phyloP scores from a whole-genome alignment of 768 basidiomycete species.

The Boletus eberwhitei region DNA sequence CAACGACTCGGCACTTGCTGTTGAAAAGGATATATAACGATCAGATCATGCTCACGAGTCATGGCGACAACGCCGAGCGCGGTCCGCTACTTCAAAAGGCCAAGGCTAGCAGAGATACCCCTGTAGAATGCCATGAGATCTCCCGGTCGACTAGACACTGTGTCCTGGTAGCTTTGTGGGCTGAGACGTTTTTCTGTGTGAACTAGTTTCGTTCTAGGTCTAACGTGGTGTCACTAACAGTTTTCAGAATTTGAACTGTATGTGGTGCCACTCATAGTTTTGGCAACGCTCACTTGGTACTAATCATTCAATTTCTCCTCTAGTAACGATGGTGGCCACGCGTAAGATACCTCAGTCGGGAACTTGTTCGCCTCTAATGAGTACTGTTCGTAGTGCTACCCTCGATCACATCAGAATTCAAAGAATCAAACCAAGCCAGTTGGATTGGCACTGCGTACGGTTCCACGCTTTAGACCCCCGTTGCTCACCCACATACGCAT shows the following conservation, averaged over 20 bases:
- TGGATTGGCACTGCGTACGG: conserved; percentile 25
- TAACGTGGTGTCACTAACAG: not conserved
- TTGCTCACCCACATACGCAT: not conserved
- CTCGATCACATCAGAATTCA: conserved; percentile 23
- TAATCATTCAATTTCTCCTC: too few relatives aligned
- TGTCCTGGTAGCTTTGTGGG: conserved; percentile 65
- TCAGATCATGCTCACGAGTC: not conserved
- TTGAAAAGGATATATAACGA: not conserved
- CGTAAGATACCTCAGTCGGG: not conserved
- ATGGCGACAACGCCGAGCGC: conserved; percentile 13
- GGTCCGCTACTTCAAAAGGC: conserved; percentile 20
- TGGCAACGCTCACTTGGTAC: not conserved
- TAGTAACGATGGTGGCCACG: conserved; percentile 25
- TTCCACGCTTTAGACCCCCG: not conserved
- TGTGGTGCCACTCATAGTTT: not conserved
- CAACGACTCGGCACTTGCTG: too few relatives aligned
- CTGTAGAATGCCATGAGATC: conserved; percentile 53
- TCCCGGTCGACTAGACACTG: conserved; percentile 51
- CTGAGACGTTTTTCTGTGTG: conserved; percentile 66
- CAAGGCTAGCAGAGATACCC: not conserved
- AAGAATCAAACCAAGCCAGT: conserved; percentile 24
- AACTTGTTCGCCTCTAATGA: not conserved
- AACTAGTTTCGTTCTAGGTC: conserved; percentile 19
- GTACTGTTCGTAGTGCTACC: conserved; percentile 4
- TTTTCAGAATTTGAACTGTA: conserved; percentile 12